phyloP scores from a whole-genome alignment of 768 basidiomycete genomes.

The Amanita subjunquillea region DNA sequence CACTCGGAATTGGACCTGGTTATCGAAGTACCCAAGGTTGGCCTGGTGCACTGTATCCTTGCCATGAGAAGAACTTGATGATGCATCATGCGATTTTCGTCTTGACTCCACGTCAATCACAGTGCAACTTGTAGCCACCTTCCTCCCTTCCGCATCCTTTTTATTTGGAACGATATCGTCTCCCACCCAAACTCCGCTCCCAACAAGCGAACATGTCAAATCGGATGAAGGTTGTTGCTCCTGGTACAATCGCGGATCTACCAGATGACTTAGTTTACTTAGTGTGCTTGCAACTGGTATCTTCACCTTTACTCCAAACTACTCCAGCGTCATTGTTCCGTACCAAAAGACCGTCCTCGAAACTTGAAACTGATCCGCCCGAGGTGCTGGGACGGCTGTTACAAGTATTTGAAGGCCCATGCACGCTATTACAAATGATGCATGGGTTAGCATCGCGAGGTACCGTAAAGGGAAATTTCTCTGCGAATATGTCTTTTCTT shows the following conservation, averaged over 20 bases:
- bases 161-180: constrained; percentile 45
- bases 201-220: constrained; percentile 66
- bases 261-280: constrained; percentile 4
- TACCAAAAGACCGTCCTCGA: constrained; percentile 57
- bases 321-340: constrained; percentile 21
- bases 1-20: constrained; percentile 29
- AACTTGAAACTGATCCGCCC: constrained; percentile 54
- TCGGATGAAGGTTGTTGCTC: constrained; percentile 53
- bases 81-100: constrained; percentile 63
- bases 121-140: constrained; percentile 26
- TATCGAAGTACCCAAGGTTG: constrained; percentile 33
- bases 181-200: constrained; percentile 78
- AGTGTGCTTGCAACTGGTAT: constrained; percentile 16
- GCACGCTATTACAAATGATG: not conserved
- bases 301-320: constrained; percentile 21
- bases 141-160: constrained; percentile 22
- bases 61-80: constrained; percentile 52
- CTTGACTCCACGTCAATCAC: constrained; percentile 32
- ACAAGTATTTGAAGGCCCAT: constrained; percentile 13
- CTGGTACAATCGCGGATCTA: constrained; percentile 13
- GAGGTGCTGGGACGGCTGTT: constrained; percentile 42
- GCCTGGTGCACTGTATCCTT: constrained; percentile 25
- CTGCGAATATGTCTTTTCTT: constrained; percentile 84
- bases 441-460: constrained; percentile 13
- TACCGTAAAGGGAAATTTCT: constrained; percentile 51